Evolutionary conservation across 768 basidiomycete species (phyloP).

Genomic region (Suillus decipiens): DNA sequence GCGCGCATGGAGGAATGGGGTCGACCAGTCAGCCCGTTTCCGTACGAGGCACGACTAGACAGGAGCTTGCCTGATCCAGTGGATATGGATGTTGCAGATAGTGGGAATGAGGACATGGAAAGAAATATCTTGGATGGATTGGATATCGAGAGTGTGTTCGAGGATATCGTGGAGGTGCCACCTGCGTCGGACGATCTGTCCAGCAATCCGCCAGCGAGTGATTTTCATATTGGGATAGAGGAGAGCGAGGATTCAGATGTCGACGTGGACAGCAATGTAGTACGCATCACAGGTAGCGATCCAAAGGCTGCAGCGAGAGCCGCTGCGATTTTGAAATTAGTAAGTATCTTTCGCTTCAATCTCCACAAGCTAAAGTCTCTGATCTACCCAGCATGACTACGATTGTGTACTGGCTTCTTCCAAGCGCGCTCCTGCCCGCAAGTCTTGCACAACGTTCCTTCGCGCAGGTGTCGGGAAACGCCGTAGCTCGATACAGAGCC

Average conservation of each 20-base stretch:
- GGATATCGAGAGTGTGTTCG: constrained; percentile 5
- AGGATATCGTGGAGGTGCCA: constrained; percentile 8
- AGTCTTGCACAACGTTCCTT: constrained; percentile 39
- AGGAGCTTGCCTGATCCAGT: constrained; percentile 22
- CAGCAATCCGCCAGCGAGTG: not conserved
- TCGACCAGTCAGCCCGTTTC: constrained; percentile 70
- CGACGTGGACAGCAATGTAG: constrained; percentile 47
- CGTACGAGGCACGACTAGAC: constrained; percentile 37
- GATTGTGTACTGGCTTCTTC: constrained; percentile 62
- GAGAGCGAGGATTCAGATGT: constrained; percentile 33
- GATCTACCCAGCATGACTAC: constrained; percentile 68
- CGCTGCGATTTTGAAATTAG: constrained; percentile 91
- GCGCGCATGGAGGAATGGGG: constrained; percentile 62
- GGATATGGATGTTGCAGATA: constrained; percentile 4
- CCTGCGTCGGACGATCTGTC: constrained; percentile 2
- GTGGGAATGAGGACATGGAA: constrained; percentile 18
- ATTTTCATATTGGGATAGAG: not conserved
- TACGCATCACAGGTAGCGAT: constrained; percentile 84
- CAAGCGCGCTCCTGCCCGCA: constrained; percentile 34
- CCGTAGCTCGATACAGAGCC: constrained; percentile 12
- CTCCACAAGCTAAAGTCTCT: not conserved
- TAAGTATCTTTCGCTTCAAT: constrained; percentile 35
- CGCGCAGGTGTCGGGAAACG: constrained; percentile 34
- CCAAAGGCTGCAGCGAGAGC: constrained; percentile 87
- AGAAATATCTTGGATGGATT: constrained; percentile 6